A percentile compares a stretch with the other conserved stretches of the same genome.
These are phyloP conservation scores for Gomphus sp. DNA, from an alignment of 1,284 basidiomycete genomes.

Conservation along the genomic window DNA sequence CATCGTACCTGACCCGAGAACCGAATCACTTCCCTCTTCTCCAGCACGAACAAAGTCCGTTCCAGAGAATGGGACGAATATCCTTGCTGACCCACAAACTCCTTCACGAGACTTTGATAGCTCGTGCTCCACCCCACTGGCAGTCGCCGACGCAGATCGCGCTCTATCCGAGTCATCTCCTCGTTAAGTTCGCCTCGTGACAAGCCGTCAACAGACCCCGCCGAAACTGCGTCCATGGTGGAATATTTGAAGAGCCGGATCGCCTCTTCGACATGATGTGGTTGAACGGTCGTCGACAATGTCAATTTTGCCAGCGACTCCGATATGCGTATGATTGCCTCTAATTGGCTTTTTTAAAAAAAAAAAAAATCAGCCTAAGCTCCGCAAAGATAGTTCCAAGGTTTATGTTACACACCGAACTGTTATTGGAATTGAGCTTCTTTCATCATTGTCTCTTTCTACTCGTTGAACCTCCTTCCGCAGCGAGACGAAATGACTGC, in stretches of 20 bases:
- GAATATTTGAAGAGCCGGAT: constrained; percentile 98
- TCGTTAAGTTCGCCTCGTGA: constrained; percentile 90
- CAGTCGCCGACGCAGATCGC: constrained; percentile 79
- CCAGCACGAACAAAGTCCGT: constrained; percentile 83
- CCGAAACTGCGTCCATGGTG: constrained; percentile 98
- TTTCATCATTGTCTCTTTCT: constrained; percentile 94
- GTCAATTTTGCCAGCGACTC: constrained; percentile 96
- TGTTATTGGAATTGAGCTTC: constrained; percentile 97
- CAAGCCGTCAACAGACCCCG: constrained; percentile 87
- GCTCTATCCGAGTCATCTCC: constrained; percentile 90
- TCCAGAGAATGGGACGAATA: constrained; percentile 91
- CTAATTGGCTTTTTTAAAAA: constrained; percentile 68
- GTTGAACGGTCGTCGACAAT: constrained; percentile 76
- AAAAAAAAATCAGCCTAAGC: neutral
- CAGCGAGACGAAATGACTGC: constrained; percentile 92
- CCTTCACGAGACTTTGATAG: constrained; percentile 88
- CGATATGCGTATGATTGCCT: constrained; percentile 98
- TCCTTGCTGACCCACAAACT: constrained; percentile 91
- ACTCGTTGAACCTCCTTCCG: constrained; percentile 95
- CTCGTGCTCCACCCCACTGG: constrained; percentile 97
- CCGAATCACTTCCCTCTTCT: constrained; percentile 90
- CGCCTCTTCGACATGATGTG: constrained; percentile 96
- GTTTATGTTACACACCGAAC: constrained; percentile 57
- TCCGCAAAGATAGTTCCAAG: neutral
- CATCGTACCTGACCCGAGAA: constrained; percentile 70